Evolutionary conservation across 75 land plant genomes (phyloP), one percentile per base, ranked within the genome.

Genomic region (Pinus taeda): DNA sequence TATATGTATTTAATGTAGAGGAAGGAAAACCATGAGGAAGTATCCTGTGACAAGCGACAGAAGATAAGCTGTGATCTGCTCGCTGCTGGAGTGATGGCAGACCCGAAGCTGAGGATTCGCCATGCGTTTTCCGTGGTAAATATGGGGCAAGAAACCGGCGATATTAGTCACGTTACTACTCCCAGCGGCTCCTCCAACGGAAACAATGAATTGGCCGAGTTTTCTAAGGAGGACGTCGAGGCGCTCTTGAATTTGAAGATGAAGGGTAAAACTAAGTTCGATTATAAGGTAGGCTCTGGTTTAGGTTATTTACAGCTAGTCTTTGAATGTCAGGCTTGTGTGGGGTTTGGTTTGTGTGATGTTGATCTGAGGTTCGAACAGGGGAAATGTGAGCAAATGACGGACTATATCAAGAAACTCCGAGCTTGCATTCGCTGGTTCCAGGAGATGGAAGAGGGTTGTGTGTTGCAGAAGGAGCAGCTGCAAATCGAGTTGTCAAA

Each of bases 341-440:
- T 56, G 29, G 36, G 36, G 18, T 39, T 13, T 57, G 72, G 49
- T 69, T 69, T 42, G 22, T 69, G 11, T 49, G 55, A 49, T 49
- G 72, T 42, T 69, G 72, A 20, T 42, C 22, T 69, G 14, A 20
- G 21, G 24, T 69, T 69, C 42, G 36, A 20, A 8, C 81, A 97
- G 99, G 99, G 94, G 33, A 97, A 83, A 80, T 83, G 85, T 59
- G 99, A 97, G 61, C 85, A 84, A 59, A 91, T 91, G 99, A 80
- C 75, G 75, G 98, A 92, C 9, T 92, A 91, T 59, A 94, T 97
- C 29, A 94, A 77, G 74, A 94, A 81, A 81, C 92, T 94, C 15
- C 88, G 89, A 59, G 77, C 84, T 39, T 94, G 99, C 81, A 85
- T 97, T 45, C 96, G 86, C 30, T 87, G 90, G 85, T 95, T 87